Conservation (phyloP, 148 eudicot species). For the Spergularia bocconei region DNA sequence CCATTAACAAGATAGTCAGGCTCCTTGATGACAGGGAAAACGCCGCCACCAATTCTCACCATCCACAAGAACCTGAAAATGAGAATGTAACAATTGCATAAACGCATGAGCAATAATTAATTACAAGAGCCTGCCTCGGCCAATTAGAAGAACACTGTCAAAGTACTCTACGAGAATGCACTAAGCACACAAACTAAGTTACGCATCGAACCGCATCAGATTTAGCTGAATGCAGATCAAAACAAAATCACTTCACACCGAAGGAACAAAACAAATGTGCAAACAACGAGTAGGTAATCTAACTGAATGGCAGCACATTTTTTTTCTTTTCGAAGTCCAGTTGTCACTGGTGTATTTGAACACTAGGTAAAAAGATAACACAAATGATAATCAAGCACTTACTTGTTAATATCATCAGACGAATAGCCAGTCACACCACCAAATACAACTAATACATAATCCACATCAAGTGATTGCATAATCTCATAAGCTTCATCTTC, state of each 20-base stretch:
- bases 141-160: not conserved
- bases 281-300: not conserved
- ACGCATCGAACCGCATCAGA: not conserved
- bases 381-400: constrained; percentile 23
- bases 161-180: not conserved
- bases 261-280: not conserved
- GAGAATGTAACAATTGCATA: not conserved
- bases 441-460: constrained; percentile 94
- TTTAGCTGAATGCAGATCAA: not conserved
- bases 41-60: constrained; percentile 99
- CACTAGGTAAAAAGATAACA: not conserved
- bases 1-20: constrained; percentile 99
- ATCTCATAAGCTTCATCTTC: constrained; percentile 98
- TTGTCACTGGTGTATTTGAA: not conserved
- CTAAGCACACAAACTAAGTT: not conserved
- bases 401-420: constrained; percentile 99
- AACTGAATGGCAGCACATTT: not conserved
- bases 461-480: constrained; percentile 92
- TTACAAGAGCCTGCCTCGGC: not conserved
- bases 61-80: constrained; percentile 85
- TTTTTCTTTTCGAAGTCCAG: not conserved
- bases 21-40: constrained; percentile 94
- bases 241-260: not conserved
- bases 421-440: constrained; percentile 99
- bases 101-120: not conserved